Percentiles rank a stretch among this genome's conserved stretches.
Evolutionary conservation across 805 yeast species (phyloP).

Genomic region (Pichia scutulata): DNA sequence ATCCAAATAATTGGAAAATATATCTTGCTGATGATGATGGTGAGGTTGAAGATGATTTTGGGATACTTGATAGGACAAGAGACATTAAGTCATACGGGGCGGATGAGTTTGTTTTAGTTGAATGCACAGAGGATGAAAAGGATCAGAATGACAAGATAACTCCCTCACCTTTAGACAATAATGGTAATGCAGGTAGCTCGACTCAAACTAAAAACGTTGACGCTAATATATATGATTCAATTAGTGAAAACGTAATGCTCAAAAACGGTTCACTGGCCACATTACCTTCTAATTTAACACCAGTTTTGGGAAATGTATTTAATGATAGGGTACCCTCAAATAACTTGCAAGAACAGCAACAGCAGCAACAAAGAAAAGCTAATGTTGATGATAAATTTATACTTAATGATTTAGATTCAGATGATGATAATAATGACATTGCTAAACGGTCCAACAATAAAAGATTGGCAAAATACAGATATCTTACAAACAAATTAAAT

Average conservation of each 20-base stretch:
- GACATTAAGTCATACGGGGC: constrained; percentile 64
- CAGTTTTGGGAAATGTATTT: constrained; percentile 17
- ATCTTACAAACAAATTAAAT: neutral
- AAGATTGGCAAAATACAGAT: constrained; percentile 2
- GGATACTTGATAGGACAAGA: constrained; percentile 68
- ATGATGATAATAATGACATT: constrained; percentile 9
- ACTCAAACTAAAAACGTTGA: neutral
- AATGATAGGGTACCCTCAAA: constrained; percentile 5
- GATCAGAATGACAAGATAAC: constrained; percentile 42
- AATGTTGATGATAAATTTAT: neutral
- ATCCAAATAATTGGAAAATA: constrained; percentile 68
- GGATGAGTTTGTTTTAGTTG: constrained; percentile 73
- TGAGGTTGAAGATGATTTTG: constrained; percentile 88
- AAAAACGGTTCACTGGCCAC: constrained; percentile 12
- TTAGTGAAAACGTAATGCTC: neutral
- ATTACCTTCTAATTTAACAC: constrained; percentile 16
- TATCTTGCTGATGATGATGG: constrained; percentile 90
- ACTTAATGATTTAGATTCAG: constrained; percentile 14
- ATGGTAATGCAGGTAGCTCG: neutral
- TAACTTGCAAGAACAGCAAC: neutral
- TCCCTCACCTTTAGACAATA: constrained; percentile 35
- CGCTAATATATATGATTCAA: neutral
- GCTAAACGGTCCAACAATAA: neutral
- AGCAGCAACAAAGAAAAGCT: neutral
- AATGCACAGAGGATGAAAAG: constrained; percentile 43